phyloP scores from a whole-genome alignment of 306 rosid species.

The Fragaria ananassa region DNA sequence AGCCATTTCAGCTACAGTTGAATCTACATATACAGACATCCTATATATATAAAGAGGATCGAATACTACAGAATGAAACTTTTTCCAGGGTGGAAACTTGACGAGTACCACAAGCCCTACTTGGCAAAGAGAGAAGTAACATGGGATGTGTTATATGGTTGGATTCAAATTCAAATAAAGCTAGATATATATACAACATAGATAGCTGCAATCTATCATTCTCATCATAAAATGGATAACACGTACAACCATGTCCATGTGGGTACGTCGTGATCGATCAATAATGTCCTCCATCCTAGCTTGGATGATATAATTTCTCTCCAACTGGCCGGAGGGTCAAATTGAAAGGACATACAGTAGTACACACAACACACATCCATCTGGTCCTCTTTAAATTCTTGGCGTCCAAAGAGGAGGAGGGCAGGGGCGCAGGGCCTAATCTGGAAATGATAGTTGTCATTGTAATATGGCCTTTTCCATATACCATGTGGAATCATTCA shows the following conservation, averaged over 20 bases:
- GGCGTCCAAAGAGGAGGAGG: background rate
- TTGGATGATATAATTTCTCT: background rate
- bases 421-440: too few species aligned
- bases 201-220: background rate
- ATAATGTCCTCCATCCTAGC: background rate
- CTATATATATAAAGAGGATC: background rate
- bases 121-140: conserved; percentile 8
- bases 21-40: background rate
- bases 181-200: background rate
- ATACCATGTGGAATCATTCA: background rate
- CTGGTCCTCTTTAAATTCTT: background rate
- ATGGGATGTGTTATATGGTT: conserved; percentile 1
- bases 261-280: conserved; percentile 1
- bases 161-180: conserved; percentile 8
- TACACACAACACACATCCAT: background rate
- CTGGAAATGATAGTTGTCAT: background rate
- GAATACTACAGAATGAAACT: background rate
- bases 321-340: conserved; percentile 2
- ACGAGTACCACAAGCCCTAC: background rate
- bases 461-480: background rate
- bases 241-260: conserved; percentile 8
- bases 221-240: conserved; percentile 5
- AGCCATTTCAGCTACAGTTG: background rate
- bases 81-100: background rate
- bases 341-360: background rate